Base-by-base conservation (phyloP, 2,329 filamentous ascomycete genomes). In the Cercospora brassicicola region DNA sequence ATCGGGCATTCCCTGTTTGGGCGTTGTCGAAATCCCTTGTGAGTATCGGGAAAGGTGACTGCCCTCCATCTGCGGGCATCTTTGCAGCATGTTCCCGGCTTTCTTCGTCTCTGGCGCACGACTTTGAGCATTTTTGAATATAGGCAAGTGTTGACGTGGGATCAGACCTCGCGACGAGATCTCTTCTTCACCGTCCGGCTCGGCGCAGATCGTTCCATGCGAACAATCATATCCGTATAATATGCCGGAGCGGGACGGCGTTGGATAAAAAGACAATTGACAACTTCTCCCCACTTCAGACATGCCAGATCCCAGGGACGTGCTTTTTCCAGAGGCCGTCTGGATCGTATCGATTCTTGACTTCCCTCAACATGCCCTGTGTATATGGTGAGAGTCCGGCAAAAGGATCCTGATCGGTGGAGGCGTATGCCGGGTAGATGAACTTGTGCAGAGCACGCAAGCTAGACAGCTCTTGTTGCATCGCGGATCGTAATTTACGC, bases 391-490 rank as follows among this genome's bases (percentile, higher is more conserved):
- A 65, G 65, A 33, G 63, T 11, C 71, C 71, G 3, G 62, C 63
- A n/a, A 79, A 76, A 8, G 76, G 77, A 48, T 79, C 70, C 66
- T 80, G 77, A 69, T 76, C 79, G 57, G 59, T 57, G 7, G 74
- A 74, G 6, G 78, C 79, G 70, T 80, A 80, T 62, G 78, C 79
- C 15, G 78, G 67, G 65, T 80, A 79, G 1, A 79, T 26, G 39
- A 69, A 73, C 18, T 60, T 48, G 23, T 69, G 53, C 4, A 69
- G 57, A 20, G 36, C 62, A 2, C 62, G 36, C 13, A 64, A 31
- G 4, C 33, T 42, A 5, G 59, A 33, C 13, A 73, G 51, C 18
- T 67, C 53, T 10, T 65, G 59, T 26, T 67, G 62, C 59, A 73
- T 48, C 0, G 57, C 60, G 23, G 30, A 31, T 10, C 66, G 65